Evolutionary conservation across 148 eudicot species (phyloP), one percentile per base, ranked within the genome.

Genomic region (Pharnaceum exiguum): DNA sequence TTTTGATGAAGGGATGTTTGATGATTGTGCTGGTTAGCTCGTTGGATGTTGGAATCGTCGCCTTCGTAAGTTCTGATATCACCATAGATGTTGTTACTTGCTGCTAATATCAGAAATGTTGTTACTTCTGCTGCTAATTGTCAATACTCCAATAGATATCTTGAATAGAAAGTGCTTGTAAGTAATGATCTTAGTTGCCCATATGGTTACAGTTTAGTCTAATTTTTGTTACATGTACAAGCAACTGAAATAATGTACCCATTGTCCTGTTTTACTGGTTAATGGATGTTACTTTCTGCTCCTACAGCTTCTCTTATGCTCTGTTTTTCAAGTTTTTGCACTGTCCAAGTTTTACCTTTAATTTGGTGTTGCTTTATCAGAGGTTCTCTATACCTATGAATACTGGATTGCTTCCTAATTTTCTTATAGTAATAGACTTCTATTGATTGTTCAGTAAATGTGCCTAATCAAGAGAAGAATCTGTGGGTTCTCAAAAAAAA

Each of bases 21-120:
- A 71, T 21, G 79, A 79, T n/a, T 65, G 62, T 56, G 64, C 56
- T 74, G 3, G 67, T 79, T 64, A 73, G 84, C 56, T 75, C 82
- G 3, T 83, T 79, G 22, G 89, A 90, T n/a, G n/a, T 57, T 71
- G 15, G 76, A 70, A 45, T 60, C 57, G 18, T 68, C 59, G 16
- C 49, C 60, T 2, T 28, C 28, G 78, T 77, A 60, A 72, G 71
- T 71, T 55, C 32, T 46, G 35, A 15, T 22, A 27, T 16, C 24
- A 28, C 53, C 18, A 12, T n/a, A 59, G 18, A 30, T 63, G 36
- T n/a, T 64, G 51, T 38, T 44, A 40, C 50, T 48, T 18, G 51
- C 4, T 49, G 68, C 50, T 63, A 56, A 31, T 42, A n/a, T n/a
- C n/a, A 30, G 18, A 59, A 24, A 30, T 63, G 36, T n/a, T 64